Percentiles rank a stretch among this genome's conserved stretches.
phyloP scores from a whole-genome alignment of 495 filamentous ascomycete genomes.

The Lepraria neglecta region DNA sequence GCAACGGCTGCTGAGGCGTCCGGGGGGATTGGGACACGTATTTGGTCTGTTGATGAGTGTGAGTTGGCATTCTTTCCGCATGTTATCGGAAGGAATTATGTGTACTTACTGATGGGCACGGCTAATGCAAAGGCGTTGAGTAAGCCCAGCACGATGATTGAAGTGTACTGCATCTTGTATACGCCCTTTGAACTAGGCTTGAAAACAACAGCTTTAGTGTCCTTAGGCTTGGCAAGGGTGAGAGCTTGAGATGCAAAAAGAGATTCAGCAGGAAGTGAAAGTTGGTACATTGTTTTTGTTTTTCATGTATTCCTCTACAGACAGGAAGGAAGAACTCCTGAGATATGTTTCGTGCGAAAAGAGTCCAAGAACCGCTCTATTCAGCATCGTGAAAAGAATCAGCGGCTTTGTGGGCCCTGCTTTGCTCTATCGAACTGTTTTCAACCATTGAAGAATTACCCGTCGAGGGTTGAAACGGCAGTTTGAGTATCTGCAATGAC shows the following conservation, averaged over 20 bases:
- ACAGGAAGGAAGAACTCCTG: not conserved
- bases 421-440: not conserved
- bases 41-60: not conserved
- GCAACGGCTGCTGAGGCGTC: not conserved
- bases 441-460: not conserved
- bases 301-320: not conserved
- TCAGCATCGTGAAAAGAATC: not conserved
- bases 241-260: not conserved
- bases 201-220: not conserved
- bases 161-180: slow-evolving; percentile 7
- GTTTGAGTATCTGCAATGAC: too few relatives aligned
- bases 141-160: slow-evolving; percentile 5
- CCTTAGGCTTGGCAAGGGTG: not conserved
- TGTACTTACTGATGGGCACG: not conserved
- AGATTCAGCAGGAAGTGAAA: not conserved
- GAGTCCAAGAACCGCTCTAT: not conserved
- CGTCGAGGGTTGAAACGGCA: too few relatives aligned
- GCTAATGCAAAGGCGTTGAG: slow-evolving; percentile 10
- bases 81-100: not conserved
- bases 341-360: not conserved
- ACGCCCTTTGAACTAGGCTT: not conserved
- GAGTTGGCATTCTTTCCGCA: too few relatives aligned
- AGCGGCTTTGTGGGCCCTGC: not conserved
- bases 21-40: not conserved
- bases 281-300: slow-evolving; percentile 2